Evolutionary conservation across 1,139 yeast genomes (phyloP).

Genomic region (Debaryomyces nepalensis): DNA sequence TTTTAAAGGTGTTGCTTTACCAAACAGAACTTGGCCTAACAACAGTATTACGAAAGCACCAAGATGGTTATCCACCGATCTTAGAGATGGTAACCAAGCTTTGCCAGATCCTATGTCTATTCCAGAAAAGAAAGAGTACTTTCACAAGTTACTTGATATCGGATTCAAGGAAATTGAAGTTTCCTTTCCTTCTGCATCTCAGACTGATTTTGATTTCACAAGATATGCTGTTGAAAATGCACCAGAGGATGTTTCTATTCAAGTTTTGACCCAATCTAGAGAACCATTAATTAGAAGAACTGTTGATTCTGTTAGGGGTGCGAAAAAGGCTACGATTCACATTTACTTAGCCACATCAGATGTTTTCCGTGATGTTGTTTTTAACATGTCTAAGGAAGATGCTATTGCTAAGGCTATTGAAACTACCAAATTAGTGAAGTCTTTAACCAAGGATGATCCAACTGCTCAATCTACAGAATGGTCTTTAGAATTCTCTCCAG

Average conservation of each 20-base stretch:
- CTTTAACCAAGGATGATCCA: conserved; percentile 49
- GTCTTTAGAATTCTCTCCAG: conserved; percentile 53
- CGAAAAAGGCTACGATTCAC: conserved; percentile 53
- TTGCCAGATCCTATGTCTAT: conserved; percentile 56
- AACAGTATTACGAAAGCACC: conserved; percentile 47
- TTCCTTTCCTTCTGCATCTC: conserved; percentile 54
- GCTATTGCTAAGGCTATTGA: conserved; percentile 47
- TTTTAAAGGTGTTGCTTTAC: conserved; percentile 42
- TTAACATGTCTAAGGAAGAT: conserved; percentile 47
- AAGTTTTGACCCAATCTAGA: conserved; percentile 52
- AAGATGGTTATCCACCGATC: conserved; percentile 55
- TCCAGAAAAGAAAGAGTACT: conserved; percentile 49
- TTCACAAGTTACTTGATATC: conserved; percentile 48
- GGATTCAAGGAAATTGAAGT: conserved; percentile 57
- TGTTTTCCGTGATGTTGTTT: conserved; percentile 51
- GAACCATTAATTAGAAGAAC: conserved; percentile 51
- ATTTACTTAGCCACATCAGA: conserved; percentile 54
- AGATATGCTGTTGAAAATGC: conserved; percentile 52
- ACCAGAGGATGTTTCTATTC: conserved; percentile 51
- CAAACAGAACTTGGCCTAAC: conserved; percentile 50
- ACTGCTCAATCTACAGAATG: conserved; percentile 45
- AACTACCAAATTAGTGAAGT: conserved; percentile 44
- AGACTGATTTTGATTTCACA: conserved; percentile 54
- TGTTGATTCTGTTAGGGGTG: conserved; percentile 51
- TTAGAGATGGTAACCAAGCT: conserved; percentile 55